Base-by-base conservation (phyloP, 352 stramenopile genomes). In the Pythium brassicae region DNA sequence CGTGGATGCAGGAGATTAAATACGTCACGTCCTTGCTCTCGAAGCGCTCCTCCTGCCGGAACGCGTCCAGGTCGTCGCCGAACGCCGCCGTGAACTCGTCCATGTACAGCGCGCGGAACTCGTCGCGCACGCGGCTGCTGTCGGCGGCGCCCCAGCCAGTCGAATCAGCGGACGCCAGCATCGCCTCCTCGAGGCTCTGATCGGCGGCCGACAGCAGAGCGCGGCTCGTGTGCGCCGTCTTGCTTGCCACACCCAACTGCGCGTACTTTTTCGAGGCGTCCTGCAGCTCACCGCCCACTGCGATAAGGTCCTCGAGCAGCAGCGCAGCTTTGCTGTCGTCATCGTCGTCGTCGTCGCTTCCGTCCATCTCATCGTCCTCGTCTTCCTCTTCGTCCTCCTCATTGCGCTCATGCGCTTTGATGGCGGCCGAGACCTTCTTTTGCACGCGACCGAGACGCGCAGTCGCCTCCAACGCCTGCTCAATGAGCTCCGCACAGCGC, bases 1-100 rank as follows among this genome's bases (percentile, higher is more conserved):
- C 72, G 50, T 92, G 76, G 61, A 95, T 93, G 59, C 83, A 89
- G 40, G 81, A 89, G 64, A 95, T 92, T 84, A 95, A 89, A 87
- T 90, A 92, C 44, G 68, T 75, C 62, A 95, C 86, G 66, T 95
- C 86, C 57, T 87, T 91, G 61, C 71, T 89, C 53, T 92, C 80
- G 61, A 95, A 95, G 64, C 74, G 69, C 56, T 93, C 83, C 61
- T 95, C 86, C 62, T 87, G 86, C 29, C 86, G 86, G 61, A 93
- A 93, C 55, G 84, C 68, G 61, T 95, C 75, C 46, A 95, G 58
- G 35, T 93, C 84, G 50, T 95, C 86, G 26, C 83, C 86, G 60
- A 95, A 95, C 2, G 80, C 80, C 19, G 73, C 72, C 29, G 86
- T 87, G 61, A 95, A 95, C 55, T 89, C 81, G 45, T 93, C 82